Conservation (phyloP, 768 basidiomycete genomes). For the Podaxis sp. region DNA sequence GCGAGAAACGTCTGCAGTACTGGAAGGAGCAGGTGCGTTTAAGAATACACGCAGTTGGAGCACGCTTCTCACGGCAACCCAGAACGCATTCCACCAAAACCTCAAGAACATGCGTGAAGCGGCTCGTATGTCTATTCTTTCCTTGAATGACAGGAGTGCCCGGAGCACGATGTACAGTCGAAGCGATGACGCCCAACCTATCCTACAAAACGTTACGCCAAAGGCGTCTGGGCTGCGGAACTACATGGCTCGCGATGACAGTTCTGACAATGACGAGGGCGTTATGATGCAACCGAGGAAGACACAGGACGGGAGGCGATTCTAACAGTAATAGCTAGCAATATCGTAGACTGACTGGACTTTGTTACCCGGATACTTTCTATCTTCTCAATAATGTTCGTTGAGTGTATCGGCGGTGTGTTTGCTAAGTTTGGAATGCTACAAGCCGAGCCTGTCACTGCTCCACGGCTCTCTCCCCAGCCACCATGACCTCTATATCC, state of each 20-base stretch:
- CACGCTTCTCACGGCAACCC: slow-evolving; percentile 12
- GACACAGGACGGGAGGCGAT: slow-evolving; percentile 34
- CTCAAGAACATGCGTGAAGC: slow-evolving; percentile 78
- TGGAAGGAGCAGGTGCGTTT: slow-evolving; percentile 78
- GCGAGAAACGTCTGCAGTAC: slow-evolving; percentile 83
- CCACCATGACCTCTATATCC: slow-evolving; percentile 15
- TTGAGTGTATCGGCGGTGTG: not conserved
- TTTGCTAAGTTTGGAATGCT: slow-evolving; percentile 10
- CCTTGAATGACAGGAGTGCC: slow-evolving; percentile 46
- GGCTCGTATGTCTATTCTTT: slow-evolving; percentile 65
- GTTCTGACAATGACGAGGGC: slow-evolving; percentile 48
- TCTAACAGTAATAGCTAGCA: slow-evolving; percentile 26
- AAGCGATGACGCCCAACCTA: slow-evolving; percentile 54
- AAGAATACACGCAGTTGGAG: slow-evolving; percentile 5
- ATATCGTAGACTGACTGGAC: slow-evolving; percentile 12
- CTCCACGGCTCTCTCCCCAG: slow-evolving; percentile 4
- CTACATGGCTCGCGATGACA: slow-evolving; percentile 49
- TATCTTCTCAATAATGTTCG: not conserved
- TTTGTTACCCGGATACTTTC: slow-evolving; percentile 1
- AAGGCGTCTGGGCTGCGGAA: slow-evolving; percentile 59
- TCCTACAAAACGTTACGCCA: slow-evolving; percentile 45
- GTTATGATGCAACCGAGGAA: slow-evolving; percentile 37
- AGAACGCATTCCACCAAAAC: slow-evolving; percentile 82
- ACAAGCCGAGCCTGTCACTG: not conserved
- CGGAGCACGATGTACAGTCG: slow-evolving; percentile 51